These are phyloP conservation scores for Myxozyma mucilagina DNA, from an alignment of 805 yeast species.

Conservation along the genomic window DNA sequence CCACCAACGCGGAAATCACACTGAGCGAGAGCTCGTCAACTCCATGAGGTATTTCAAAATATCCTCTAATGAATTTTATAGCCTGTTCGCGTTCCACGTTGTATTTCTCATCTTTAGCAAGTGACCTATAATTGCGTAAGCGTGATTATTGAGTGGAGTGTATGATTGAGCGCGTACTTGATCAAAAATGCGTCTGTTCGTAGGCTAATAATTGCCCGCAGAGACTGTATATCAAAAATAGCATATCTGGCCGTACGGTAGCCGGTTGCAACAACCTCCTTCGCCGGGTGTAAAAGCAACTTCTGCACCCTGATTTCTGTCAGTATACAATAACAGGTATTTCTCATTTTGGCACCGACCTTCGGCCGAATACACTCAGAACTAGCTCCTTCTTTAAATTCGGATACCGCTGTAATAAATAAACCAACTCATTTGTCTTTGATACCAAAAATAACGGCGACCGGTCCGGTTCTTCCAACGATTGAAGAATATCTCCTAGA, in stretches of 20 bases:
- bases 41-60: constrained; percentile 58
- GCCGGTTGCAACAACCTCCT: constrained; percentile 71
- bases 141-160: not conserved
- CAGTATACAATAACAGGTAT: no score
- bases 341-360: constrained; percentile 5
- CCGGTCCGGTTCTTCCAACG: constrained; percentile 53
- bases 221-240: constrained; percentile 54
- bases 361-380: constrained; percentile 40
- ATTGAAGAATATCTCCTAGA: constrained; percentile 61
- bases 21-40: constrained; percentile 57
- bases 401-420: constrained; percentile 57
- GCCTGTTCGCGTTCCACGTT: constrained; percentile 77
- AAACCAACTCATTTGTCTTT: constrained; percentile 66
- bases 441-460: constrained; percentile 54
- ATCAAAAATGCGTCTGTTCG: constrained; percentile 65
- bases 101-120: constrained; percentile 56
- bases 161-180: constrained; percentile 34
- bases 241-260: constrained; percentile 71
- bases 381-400: constrained; percentile 63
- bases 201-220: constrained; percentile 53
- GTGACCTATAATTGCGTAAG: constrained; percentile 40
- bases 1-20: constrained; percentile 63
- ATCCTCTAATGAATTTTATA: constrained; percentile 63
- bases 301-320: constrained; percentile 49
- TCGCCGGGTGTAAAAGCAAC: constrained; percentile 56